phyloP scores from a whole-genome alignment of 352 stramenopile species.

The Phytopythium mirpurense region DNA sequence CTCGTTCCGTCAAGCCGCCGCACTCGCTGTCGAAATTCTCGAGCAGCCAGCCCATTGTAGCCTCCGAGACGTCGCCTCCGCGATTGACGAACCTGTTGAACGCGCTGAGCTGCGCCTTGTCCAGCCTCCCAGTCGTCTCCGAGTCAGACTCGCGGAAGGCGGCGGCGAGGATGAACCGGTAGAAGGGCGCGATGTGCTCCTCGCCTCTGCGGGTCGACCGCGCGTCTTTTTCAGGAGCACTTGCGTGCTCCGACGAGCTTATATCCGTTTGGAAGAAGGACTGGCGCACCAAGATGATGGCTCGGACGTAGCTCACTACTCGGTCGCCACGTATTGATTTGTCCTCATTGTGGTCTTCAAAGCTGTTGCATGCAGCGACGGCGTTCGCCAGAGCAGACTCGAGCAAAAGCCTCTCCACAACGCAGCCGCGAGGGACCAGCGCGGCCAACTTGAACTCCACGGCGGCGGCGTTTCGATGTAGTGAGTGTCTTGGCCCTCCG shows the following conservation, averaged over 20 bases:
- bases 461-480: constrained; percentile 31
- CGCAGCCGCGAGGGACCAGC: constrained; percentile 38
- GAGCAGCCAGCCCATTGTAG: constrained; percentile 41
- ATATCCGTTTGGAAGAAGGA: constrained; percentile 58
- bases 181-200: constrained; percentile 49
- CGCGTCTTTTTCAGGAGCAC: neutral
- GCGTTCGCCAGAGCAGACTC: constrained; percentile 30
- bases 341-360: neutral
- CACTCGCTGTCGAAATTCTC: constrained; percentile 45
- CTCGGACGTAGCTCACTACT: constrained; percentile 32
- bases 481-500: constrained; percentile 11
- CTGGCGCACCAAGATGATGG: constrained; percentile 29
- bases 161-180: constrained; percentile 53
- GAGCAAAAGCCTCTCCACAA: constrained; percentile 45
- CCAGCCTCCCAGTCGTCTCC: constrained; percentile 22
- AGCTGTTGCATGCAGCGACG: neutral
- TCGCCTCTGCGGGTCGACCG: constrained; percentile 1
- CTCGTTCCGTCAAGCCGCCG: constrained; percentile 38
- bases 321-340: neutral
- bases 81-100: constrained; percentile 44
- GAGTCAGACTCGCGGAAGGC: constrained; percentile 46
- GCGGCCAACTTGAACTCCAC: constrained; percentile 58
- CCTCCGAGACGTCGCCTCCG: constrained; percentile 14
- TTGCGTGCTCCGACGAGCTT: neutral
- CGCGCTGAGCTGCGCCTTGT: constrained; percentile 22